phyloP scores from a whole-genome alignment of 305 asterid species.

The Fraxinus velutina region DNA sequence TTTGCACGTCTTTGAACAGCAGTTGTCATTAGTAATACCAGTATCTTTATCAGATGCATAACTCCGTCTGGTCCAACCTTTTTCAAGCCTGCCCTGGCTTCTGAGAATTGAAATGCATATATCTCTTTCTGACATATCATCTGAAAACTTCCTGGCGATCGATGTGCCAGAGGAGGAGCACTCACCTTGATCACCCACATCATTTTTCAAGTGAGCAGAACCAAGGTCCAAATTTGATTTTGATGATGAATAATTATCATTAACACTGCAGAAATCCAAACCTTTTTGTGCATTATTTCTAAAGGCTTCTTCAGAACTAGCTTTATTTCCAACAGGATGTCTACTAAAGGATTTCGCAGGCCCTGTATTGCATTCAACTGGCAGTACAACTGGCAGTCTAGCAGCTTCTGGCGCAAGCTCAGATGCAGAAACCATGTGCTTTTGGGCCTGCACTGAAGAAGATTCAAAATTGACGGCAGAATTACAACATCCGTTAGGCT shows the following conservation, averaged over 20 bases:
- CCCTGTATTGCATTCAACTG: slow-evolving; percentile 26
- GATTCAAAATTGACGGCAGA: slow-evolving; percentile 48
- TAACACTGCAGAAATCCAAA: slow-evolving; percentile 33
- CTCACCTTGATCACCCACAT: slow-evolving; percentile 55
- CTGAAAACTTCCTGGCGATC: slow-evolving; percentile 34
- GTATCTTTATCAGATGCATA: slow-evolving; percentile 29
- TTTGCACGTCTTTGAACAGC: slow-evolving; percentile 59
- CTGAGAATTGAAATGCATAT: slow-evolving; percentile 53
- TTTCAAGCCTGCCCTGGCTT: slow-evolving; percentile 55
- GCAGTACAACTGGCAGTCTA: slow-evolving; percentile 30
- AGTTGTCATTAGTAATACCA: slow-evolving; percentile 26
- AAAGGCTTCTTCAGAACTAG: slow-evolving; percentile 42
- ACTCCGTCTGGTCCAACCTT: slow-evolving; percentile 21
- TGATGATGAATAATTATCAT: slow-evolving; percentile 67
- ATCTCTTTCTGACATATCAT: slow-evolving; percentile 58
- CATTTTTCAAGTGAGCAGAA: slow-evolving; percentile 44
- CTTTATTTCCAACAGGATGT: slow-evolving; percentile 30
- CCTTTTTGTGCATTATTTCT: slow-evolving; percentile 34
- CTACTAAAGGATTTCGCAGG: slow-evolving; percentile 38
- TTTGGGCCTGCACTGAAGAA: slow-evolving; percentile 38
- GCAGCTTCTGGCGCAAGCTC: slow-evolving; percentile 33
- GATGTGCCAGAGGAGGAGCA: slow-evolving; percentile 74
- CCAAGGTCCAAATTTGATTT: slow-evolving; percentile 46
- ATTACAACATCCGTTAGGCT: slow-evolving; percentile 34
- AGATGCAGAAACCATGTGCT: slow-evolving; percentile 32